These are phyloP conservation scores for Fusarium goolgardi DNA, from an alignment of 2,329 filamentous ascomycete species.

Conservation along the genomic window DNA sequence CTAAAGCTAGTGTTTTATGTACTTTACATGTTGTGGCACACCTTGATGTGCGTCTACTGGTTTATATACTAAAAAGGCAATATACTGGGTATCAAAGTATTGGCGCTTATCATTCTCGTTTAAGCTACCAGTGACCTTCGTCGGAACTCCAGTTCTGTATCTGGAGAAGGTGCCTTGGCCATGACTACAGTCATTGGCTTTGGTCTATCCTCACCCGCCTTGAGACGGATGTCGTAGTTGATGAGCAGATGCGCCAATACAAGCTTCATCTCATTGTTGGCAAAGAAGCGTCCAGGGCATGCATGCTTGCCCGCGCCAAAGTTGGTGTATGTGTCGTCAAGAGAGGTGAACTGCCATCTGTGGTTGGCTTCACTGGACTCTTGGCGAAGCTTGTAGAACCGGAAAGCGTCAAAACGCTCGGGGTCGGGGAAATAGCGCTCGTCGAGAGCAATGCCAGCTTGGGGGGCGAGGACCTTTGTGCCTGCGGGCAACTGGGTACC, in stretches of 20 bases:
- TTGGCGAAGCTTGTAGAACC: constrained; percentile 60
- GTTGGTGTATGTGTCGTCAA: constrained; percentile 57
- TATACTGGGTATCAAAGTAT: constrained; percentile 28
- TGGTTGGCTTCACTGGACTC: constrained; percentile 53
- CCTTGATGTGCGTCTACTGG: not conserved
- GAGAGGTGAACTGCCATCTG: constrained; percentile 58
- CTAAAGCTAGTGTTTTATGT: not conserved
- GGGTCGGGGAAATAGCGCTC: constrained; percentile 55
- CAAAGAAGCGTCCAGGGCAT: constrained; percentile 63
- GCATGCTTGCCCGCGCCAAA: constrained; percentile 62
- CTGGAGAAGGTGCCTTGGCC: constrained; percentile 57
- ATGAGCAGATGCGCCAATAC: constrained; percentile 57
- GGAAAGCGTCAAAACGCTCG: constrained; percentile 60
- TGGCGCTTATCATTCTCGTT: constrained; percentile 9
- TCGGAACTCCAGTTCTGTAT: constrained; percentile 56
- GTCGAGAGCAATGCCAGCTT: constrained; percentile 57
- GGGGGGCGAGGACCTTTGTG: constrained; percentile 57
- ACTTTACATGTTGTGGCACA: not conserved
- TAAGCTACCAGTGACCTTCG: constrained; percentile 47
- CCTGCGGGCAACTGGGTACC: constrained; percentile 58
- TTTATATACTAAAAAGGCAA: constrained; percentile 34
- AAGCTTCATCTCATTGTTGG: constrained; percentile 60
- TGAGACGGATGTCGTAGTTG: constrained; percentile 57
- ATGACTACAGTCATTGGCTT: constrained; percentile 54
- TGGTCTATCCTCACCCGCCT: constrained; percentile 54